phyloP scores from a whole-genome alignment of 352 stramenopile genomes.

The Globisporangium parvum region DNA sequence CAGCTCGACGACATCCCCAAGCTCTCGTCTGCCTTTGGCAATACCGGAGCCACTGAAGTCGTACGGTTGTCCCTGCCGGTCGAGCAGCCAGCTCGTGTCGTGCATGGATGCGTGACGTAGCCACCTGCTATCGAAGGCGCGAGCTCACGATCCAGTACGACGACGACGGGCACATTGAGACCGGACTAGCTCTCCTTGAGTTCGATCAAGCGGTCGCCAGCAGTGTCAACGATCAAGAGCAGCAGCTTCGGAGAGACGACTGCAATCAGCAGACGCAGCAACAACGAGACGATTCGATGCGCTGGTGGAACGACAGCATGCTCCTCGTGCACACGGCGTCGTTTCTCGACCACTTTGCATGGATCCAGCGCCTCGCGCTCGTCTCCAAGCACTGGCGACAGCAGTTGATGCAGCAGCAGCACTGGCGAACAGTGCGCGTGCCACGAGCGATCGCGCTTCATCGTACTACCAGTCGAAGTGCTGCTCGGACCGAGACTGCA shows the following conservation, averaged over 20 bases:
- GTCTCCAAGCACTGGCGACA: slow-evolving; percentile 12
- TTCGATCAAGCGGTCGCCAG: slow-evolving; percentile 5
- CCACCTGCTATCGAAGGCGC: no score
- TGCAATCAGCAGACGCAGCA: background rate
- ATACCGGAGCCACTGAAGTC: no score
- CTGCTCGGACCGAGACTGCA: no score
- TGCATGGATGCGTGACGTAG: no score
- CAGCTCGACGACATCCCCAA: no score
- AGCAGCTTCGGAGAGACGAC: background rate
- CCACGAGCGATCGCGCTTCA: background rate
- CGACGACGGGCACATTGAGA: slow-evolving; percentile 23
- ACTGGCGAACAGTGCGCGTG: slow-evolving; percentile 12
- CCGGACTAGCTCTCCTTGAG: slow-evolving; percentile 19
- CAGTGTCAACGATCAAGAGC: background rate
- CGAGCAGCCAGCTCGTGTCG: no score
- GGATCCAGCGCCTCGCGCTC: slow-evolving; percentile 10
- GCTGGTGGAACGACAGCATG: background rate
- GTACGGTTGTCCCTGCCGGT: no score
- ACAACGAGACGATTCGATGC: background rate
- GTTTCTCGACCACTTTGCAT: slow-evolving; percentile 18
- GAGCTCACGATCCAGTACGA: no score
- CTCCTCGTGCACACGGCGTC: slow-evolving; percentile 1
- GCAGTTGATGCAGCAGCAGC: background rate
- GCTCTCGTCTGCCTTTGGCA: no score
- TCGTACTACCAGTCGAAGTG: no score